Evolutionary conservation across 2,329 filamentous ascomycete species (phyloP).

Genomic region (Akanthomyces muscarius): DNA sequence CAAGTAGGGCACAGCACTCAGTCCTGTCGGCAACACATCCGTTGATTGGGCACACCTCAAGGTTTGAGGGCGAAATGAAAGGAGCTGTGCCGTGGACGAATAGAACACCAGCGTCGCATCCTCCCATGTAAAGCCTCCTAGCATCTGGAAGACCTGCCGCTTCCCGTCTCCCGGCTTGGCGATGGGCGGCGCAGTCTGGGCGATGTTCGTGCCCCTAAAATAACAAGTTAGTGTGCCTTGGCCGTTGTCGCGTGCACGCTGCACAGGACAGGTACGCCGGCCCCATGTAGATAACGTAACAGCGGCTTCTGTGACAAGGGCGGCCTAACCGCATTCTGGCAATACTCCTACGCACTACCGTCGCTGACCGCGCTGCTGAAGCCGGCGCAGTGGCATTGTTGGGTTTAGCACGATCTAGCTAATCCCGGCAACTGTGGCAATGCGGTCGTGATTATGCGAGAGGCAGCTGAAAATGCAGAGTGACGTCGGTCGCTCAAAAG

Average conservation of each 20-base stretch:
- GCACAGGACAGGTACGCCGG: neutral
- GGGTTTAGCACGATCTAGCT: neutral
- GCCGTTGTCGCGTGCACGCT: neutral
- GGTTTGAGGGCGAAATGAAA: neutral
- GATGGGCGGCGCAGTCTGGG: neutral
- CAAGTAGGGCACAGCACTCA: neutral
- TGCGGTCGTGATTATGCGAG: conserved; percentile 2
- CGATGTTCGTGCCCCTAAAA: neutral
- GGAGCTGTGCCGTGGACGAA: neutral
- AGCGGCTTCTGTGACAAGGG: neutral
- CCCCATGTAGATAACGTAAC: neutral
- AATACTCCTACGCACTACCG: neutral
- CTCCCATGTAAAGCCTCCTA: neutral
- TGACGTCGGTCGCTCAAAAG: conserved; percentile 8
- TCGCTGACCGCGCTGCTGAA: neutral
- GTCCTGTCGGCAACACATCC: neutral
- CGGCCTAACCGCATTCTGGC: neutral
- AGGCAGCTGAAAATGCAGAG: conserved; percentile 8
- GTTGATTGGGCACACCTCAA: neutral
- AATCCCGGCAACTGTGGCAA: conserved; percentile 8
- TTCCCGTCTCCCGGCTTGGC: conserved; percentile 8
- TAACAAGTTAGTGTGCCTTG: neutral
- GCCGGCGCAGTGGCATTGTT: neutral
- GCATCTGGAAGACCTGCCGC: neutral
- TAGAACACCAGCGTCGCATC: neutral